A percentile compares a stretch with the other conserved stretches of the same genome.
These are phyloP conservation scores for Sparassis latifolia DNA, from an alignment of 1,284 basidiomycete species.

Conservation along the genomic window DNA sequence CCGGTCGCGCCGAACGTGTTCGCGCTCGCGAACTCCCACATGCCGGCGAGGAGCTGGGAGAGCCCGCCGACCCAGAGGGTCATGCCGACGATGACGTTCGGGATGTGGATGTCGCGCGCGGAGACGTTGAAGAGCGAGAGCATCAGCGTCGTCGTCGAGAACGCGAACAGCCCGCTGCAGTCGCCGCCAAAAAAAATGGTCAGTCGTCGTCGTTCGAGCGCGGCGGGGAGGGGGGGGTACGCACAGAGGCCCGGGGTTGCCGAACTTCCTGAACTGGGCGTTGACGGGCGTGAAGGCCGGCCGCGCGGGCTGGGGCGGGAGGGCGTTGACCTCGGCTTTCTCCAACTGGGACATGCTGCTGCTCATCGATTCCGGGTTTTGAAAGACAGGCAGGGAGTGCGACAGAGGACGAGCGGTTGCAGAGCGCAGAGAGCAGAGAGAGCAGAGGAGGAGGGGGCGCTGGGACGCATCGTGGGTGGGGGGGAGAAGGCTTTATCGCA, in stretches of 20 bases:
- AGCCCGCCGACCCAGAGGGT: slow-evolving; percentile 81
- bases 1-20: slow-evolving; percentile 67
- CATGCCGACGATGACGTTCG: slow-evolving; percentile 83
- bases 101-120: slow-evolving; percentile 41
- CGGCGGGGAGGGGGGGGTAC: slow-evolving; percentile 6
- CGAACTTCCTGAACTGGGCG: slow-evolving; percentile 11
- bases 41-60: slow-evolving; percentile 67
- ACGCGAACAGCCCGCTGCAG: slow-evolving; percentile 59
- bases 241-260: slow-evolving; percentile 26
- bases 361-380: no score
- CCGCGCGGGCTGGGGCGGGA: slow-evolving; percentile 9
- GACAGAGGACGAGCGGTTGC: no score
- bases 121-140: slow-evolving; percentile 61
- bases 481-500: no score
- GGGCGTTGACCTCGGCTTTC: slow-evolving; percentile 11
- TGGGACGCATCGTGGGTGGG: no score
- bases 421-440: no score
- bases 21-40: slow-evolving; percentile 80
- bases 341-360: slow-evolving; percentile 6
- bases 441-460: no score
- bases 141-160: slow-evolving; percentile 69
- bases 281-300: slow-evolving; percentile 1
- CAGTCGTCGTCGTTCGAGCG: neutral
- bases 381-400: no score
- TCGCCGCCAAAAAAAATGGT: neutral